Evolutionary conservation across 2,329 filamentous ascomycete species (phyloP), one percentile per base, ranked within the genome.

Genomic region (Talaromyces sp.): DNA sequence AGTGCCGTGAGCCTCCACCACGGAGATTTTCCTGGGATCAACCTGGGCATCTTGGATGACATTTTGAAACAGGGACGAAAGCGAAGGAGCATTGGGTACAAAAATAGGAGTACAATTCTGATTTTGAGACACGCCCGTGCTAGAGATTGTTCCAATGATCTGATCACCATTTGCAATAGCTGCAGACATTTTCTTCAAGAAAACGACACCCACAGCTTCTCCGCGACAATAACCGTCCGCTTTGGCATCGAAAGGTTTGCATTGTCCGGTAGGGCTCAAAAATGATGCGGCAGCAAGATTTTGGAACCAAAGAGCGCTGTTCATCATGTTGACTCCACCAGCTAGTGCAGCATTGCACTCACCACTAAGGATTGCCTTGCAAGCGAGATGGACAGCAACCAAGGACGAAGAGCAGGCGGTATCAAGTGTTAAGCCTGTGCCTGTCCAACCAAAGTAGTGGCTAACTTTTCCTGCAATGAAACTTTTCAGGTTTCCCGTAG

Each of bases 181-280:
- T 1, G 73, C 65, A 2, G 64, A 67, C 0, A 84, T 64, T 1
- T 65, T 70, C 64, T 84, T 84, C 0, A 85, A 60, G 0, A 84
- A 67, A 0, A 85, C 61, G 0, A 72, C 67, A 0, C 75, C 75
- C 17, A 81, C 67, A 2, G 80, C 81, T 54, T 84, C 82, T 10
- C 78, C 80, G 1, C 80, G 73, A 31, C 73, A 80, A 65, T 75
- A 81, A 5, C 80, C 81, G 61, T 80, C 67, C 0, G 77, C 81
- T 1, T 62, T 65, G 1, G 63, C 64, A 64, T 77, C 74, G 69
- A 73, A 80, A 69, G 75, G 80, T 53, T 76, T 78, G 13, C 78
- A 83, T 45, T 78, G 74, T 1, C 81, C 81, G 0, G 77, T 76
- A 28, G 81, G 77, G 1, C 73, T 78, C 0, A 81, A 80, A 81